Evolutionary conservation across 2,329 filamentous ascomycete species (phyloP), one percentile per base, ranked within the genome.

Genomic region (Diaporthe batatas): DNA sequence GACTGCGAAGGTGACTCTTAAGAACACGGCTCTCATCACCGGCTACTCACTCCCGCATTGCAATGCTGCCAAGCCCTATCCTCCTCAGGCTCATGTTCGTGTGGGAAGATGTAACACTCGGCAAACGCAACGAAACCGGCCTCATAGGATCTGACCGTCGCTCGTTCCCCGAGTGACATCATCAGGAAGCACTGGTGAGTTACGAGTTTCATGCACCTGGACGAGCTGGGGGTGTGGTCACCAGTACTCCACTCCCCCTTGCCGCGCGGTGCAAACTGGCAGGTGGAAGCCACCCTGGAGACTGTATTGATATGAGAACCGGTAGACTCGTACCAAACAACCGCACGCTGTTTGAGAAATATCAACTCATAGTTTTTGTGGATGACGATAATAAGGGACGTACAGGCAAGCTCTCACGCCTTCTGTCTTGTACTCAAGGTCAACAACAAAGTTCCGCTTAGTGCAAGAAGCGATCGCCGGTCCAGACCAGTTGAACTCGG

Each of bases 41-140:
- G 10, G 16, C 62, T 10, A 10, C 62, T 6, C 39, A 51, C 14
- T 5, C 25, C 29, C 8, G 44, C 2, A n/a, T n/a, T 51, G n/a
- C n/a, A 16, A 7, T 51, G 62, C 14, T 53, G 62, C 62, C 62
- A 51, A 65, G 62, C 42, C 10, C 29, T 25, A 4, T 25, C 21
- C 29, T 51, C 62, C 62, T 39, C 62, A 21, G 16, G 29, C 29
- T 29, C 29, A n/a, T 29, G 21, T 36, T 36, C 44, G 29, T 51
- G 62, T 23, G 51, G 44, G 12, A 36, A 51, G n/a, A 67, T 67
- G 47, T 12, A 53, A 65, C 25, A 29, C 47, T 39, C n/a, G 32
- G 12, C 32, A 25, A 34, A 49, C n/a, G n/a, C 14, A 29, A 67
- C n/a, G n/a, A 67, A 6, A 53, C 53, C 25, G 34, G 47, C 29